Evolutionary conservation across 2,329 filamentous ascomycete species (phyloP).

Genomic region (Lojkania enalia): DNA sequence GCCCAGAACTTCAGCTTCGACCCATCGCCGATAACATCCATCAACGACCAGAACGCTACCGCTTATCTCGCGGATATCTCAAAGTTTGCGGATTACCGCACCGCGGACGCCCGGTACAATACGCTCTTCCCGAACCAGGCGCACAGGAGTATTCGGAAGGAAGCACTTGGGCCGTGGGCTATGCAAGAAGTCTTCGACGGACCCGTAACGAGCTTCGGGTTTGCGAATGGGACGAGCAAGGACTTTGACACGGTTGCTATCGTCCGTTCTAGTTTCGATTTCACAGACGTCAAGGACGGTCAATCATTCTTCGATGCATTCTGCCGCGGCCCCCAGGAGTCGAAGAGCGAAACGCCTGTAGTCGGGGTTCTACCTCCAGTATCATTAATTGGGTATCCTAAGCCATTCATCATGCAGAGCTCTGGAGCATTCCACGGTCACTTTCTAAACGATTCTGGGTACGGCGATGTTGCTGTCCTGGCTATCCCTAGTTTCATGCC

Average conservation of each 20-base stretch:
- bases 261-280: conserved; percentile 19
- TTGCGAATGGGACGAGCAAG: conserved; percentile 23
- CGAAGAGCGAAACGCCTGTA: conserved; percentile 23
- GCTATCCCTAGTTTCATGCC: conserved; percentile 42
- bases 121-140: conserved; percentile 26
- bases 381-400: conserved; percentile 37
- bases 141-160: conserved; percentile 25
- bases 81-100: conserved; percentile 20
- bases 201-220: conserved; percentile 15
- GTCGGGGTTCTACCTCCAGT: conserved; percentile 1
- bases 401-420: conserved; percentile 31
- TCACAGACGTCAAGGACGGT: conserved; percentile 37
- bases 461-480: conserved; percentile 47
- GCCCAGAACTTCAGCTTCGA: conserved; percentile 5
- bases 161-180: conserved; percentile 18
- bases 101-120: conserved; percentile 40
- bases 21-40: conserved; percentile 31
- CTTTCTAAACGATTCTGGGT: conserved; percentile 41
- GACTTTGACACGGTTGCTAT: conserved; percentile 32
- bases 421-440: conserved; percentile 42
- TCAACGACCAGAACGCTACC: conserved; percentile 35
- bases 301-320: conserved; percentile 42
- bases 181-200: conserved; percentile 16
- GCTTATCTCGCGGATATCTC: conserved; percentile 32
- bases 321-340: conserved; percentile 12